Base-by-base conservation (phyloP, 139 green algal genomes). In the Chlorella sp. region DNA sequence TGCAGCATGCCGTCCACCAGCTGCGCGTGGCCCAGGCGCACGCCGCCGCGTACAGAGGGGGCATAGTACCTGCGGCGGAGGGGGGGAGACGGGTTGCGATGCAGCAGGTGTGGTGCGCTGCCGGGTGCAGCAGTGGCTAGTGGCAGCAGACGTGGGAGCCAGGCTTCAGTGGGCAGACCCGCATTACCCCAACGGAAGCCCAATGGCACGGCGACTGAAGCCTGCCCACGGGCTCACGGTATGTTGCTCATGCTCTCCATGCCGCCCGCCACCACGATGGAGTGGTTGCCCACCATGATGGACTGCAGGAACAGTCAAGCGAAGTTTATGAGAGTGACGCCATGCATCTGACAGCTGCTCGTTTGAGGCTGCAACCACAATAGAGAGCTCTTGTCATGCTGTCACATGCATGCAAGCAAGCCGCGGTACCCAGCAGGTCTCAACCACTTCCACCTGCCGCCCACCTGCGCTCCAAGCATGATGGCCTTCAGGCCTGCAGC, bases 171-270 rank as follows among this genome's bases (percentile, higher is more conserved):
- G 46, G 24, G 60, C 60, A 34, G 60, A 24, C 60, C 2, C 9
- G 26, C 60, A 32, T 34, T 1, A 68, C 1, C 2, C 1, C 30
- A n/a, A 68, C 22, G 34, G 60, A 20, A 68, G 60, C 60, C n/a
- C n/a, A n/a, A n/a, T n/a, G n/a, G n/a, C n/a, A n/a, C n/a, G n/a
- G n/a, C n/a, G n/a, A n/a, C n/a, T n/a, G n/a, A n/a, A n/a, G n/a
- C n/a, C n/a, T n/a, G n/a, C n/a, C n/a, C n/a, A n/a, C n/a, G n/a
- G n/a, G n/a, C 70, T 76, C 70, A 76, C 1, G 96, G 96, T 0
- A 93, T 89, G 81, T 98, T 97, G 69, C 88, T 94, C 96, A 99
- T 99, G 85, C 80, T 93, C 89, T 99, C 96, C 93, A 99, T 98
- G 46, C 96, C 96, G 17, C 96, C 96, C 34, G 94, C 94, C n/a